phyloP scores from a whole-genome alignment of 179 eudicot species.

The Vitellaria paradoxa region DNA sequence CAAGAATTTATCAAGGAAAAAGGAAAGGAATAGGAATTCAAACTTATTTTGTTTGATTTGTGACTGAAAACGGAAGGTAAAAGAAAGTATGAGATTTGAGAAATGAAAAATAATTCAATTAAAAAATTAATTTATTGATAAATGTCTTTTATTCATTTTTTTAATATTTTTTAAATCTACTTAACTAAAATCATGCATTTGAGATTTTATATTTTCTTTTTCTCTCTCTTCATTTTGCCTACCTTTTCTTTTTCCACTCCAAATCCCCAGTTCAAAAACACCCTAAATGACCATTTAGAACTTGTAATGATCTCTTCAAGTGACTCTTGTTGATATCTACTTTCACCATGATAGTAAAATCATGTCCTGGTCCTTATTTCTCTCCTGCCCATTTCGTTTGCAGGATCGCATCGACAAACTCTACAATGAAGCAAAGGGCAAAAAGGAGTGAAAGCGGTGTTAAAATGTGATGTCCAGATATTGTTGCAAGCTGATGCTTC shows the following conservation, averaged over 20 bases:
- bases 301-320: background rate
- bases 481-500: background rate
- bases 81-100: no score
- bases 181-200: no score
- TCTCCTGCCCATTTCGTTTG: slow-evolving; percentile 16
- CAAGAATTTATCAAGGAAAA: no score
- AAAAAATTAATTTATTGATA: no score
- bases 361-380: background rate
- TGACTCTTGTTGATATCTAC: background rate
- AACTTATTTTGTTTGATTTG: no score
- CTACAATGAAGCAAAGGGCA: slow-evolving; percentile 64
- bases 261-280: background rate
- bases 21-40: no score
- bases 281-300: background rate
- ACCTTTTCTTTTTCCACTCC: background rate
- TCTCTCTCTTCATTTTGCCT: background rate
- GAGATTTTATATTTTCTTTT: no score
- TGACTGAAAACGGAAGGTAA: no score
- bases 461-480: background rate
- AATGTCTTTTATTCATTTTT: no score
- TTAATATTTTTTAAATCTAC: no score
- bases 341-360: background rate
- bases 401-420: slow-evolving; percentile 73
- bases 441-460: slow-evolving; percentile 26
- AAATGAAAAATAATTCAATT: no score